Conservation (phyloP, 208 protist genomes). For the Wallacemonas sp. region DNA sequence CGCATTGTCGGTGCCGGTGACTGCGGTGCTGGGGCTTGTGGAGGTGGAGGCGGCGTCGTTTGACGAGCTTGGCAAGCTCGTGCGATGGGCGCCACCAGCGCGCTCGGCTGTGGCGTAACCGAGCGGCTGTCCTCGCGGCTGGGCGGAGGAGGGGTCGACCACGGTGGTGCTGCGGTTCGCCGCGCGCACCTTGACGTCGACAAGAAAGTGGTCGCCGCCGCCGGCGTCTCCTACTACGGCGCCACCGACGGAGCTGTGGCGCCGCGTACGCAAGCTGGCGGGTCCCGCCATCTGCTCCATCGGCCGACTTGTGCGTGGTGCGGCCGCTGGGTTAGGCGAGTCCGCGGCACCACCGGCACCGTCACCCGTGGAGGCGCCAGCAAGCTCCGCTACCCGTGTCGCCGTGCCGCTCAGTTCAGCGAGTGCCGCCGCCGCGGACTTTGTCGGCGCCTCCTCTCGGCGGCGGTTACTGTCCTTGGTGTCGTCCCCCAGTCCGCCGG, state of each 20-base stretch:
- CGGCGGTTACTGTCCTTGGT: not conserved
- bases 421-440: not conserved
- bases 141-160: not conserved
- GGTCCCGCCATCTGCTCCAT: not conserved
- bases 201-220: conserved; percentile 3
- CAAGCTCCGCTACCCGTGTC: too few relatives aligned
- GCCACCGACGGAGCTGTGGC: not conserved
- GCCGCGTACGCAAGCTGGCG: not conserved
- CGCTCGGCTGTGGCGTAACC: not conserved
- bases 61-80: not conserved
- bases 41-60: too few relatives aligned
- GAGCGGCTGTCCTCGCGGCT: not conserved
- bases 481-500: not conserved
- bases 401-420: not conserved
- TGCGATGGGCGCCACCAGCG: not conserved
- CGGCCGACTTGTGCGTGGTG: not conserved
- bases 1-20: too few relatives aligned
- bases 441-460: not conserved
- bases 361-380: too few relatives aligned
- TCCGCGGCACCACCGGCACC: too few relatives aligned
- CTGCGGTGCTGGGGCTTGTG: too few relatives aligned
- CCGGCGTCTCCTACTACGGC: not conserved
- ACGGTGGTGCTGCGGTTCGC: conserved; percentile 2
- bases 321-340: not conserved
- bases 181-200: conserved; percentile 11